phyloP scores from a whole-genome alignment of 305 asterid genomes.

The Vinca major region DNA sequence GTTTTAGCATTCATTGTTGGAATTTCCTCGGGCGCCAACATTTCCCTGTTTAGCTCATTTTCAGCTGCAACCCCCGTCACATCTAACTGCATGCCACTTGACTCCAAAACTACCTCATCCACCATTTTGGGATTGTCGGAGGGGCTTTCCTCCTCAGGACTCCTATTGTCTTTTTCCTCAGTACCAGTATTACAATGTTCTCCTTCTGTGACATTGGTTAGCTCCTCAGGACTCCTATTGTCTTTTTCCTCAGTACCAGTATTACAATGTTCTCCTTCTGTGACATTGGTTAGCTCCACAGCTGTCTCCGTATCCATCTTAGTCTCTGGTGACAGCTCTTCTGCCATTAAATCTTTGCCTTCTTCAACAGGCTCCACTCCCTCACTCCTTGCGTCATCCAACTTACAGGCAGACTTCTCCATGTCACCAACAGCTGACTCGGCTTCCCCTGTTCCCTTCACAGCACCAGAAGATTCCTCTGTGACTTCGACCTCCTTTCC shows the following conservation, averaged over 20 bases:
- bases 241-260: conserved; percentile 7
- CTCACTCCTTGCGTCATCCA: neutral
- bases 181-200: conserved; percentile 23
- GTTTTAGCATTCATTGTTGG: conserved; percentile 26
- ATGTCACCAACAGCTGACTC: neutral
- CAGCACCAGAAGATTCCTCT: neutral
- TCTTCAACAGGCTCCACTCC: conserved; percentile 5
- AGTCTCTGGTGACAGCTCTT: conserved; percentile 13
- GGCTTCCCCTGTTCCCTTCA: neutral
- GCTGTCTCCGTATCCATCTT: conserved; percentile 19
- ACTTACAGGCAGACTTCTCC: neutral
- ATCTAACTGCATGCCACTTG: conserved; percentile 10
- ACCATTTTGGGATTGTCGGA: conserved; percentile 23
- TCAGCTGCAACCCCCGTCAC: neutral
- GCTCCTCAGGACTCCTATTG: conserved; percentile 7
- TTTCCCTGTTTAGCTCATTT: conserved; percentile 26
- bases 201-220: conserved; percentile 18
- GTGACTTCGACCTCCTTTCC: conserved; percentile 14
- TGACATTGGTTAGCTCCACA: conserved; percentile 17
- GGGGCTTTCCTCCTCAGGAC: conserved; percentile 21
- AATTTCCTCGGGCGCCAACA: conserved; percentile 24
- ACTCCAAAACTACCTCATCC: conserved; percentile 17
- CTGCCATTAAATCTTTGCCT: conserved; percentile 12
- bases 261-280: conserved; percentile 25
- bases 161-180: conserved; percentile 19